A percentile compares a stretch with the other conserved stretches of the same genome.
Evolutionary conservation across 192 early-diverging fungal species (phyloP).

Genomic region (Obelidium mucronatum): DNA sequence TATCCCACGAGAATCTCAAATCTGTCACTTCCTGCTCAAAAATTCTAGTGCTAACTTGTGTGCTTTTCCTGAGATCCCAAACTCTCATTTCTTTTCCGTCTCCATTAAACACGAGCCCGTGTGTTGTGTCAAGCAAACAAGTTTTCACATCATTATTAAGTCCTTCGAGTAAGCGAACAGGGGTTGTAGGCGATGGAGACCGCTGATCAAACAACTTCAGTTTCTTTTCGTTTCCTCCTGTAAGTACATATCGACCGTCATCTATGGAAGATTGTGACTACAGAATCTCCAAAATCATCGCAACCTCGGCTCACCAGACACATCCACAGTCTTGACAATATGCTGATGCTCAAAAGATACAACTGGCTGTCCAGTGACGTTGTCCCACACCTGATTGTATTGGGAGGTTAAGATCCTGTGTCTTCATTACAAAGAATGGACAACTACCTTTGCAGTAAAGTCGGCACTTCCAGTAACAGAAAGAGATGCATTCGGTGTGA

Average conservation of each 20-base stretch:
- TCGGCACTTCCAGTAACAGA: constrained; percentile 94
- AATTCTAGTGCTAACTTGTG: constrained; percentile 68
- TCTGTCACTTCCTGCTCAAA: constrained; percentile 71
- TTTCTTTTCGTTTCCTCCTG: constrained; percentile 84
- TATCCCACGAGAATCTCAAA: constrained; percentile 78
- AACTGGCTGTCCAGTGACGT: constrained; percentile 74
- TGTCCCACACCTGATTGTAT: constrained; percentile 80
- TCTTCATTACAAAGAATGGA: too few relatives aligned
- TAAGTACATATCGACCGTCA: constrained; percentile 75
- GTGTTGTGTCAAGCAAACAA: constrained; percentile 67
- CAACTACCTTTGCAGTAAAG: constrained; percentile 77
- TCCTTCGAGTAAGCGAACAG: constrained; percentile 55
- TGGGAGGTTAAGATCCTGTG: too few relatives aligned
- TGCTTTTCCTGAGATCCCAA: constrained; percentile 77
- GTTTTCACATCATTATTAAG: constrained; percentile 67
- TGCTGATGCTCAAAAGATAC: constrained; percentile 78
- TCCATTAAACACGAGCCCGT: constrained; percentile 56
- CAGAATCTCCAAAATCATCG: too few relatives aligned
- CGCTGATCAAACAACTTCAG: constrained; percentile 80
- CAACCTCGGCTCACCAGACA: constrained; percentile 55
- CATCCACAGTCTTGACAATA: constrained; percentile 86
- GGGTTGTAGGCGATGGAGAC: constrained; percentile 35
- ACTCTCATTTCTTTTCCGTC: constrained; percentile 61
- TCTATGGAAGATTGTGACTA: constrained; percentile 30
- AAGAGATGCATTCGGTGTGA: constrained; percentile 75